Base-by-base conservation (phyloP, 2,329 filamentous ascomycete genomes). In the Colletotrichum sp. region DNA sequence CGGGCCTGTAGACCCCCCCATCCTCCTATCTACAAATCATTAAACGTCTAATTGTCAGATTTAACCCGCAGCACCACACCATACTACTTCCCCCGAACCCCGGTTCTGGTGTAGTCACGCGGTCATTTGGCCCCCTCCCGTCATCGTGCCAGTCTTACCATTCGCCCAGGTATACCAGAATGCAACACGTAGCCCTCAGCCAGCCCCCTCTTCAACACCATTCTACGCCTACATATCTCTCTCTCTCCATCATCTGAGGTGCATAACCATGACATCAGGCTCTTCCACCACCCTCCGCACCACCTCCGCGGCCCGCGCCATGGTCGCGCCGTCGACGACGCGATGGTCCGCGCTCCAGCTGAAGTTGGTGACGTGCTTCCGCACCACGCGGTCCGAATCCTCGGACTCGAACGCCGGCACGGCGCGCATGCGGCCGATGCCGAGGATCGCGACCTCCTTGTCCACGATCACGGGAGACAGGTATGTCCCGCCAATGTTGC, bases 271-370 rank as follows among this genome's bases (percentile, higher is more conserved):
- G 72, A 90, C 90, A 82, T 96, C 96, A 6, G 96, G 95, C 81
- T 95, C 92, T 87, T 99, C 96, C 52, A 99, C 90, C 79, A 95
- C 92, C 68, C 89, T 88, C 80, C 93, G 92, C 27, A 99, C 94
- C 77, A 94, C 90, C 81, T 96, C 95, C 15, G 95, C 96, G 83
- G 96, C 96, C 79, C 96, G 91, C 25, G 97, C 97, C 91, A 98
- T 95, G 76, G 96, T 98, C 63, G 96, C 96, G 3, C 97, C 97
- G 85, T 99, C 97, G 63, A 99, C 93, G 70, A 99, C 95, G 25
- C 97, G 90, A 85, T 99, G 97, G 85, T 99, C 96, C 8, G 96
- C 96, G 84, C 95, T 96, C 96, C 96, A 99, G 86, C 96, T 99
- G 80, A 99, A 95, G 82, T 98, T 96, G 83, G 94, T 93, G 77